Evolutionary conservation across 176 grass and related monocot genomes (phyloP).

Genomic region (Aegilops speltoides): DNA sequence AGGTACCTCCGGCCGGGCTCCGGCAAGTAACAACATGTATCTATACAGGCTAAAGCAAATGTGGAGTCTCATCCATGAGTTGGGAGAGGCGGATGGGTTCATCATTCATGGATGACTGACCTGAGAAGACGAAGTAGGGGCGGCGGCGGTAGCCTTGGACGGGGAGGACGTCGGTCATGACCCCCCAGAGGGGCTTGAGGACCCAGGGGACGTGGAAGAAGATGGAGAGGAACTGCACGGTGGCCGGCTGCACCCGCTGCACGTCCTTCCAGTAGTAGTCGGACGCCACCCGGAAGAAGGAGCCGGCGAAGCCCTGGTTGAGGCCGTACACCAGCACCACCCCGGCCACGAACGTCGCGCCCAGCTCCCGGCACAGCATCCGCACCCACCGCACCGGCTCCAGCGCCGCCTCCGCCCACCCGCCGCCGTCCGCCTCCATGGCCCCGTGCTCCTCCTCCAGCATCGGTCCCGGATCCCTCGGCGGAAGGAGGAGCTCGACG

Average conservation of each 20-base stretch:
- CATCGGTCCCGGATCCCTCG: neutral
- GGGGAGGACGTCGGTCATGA: conserved; percentile 82
- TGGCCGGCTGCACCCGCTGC: conserved; percentile 71
- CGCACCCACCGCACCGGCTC: conserved; percentile 66
- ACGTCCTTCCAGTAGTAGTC: conserved; percentile 99
- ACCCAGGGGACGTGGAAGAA: conserved; percentile 83
- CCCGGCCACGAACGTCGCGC: conserved; percentile 68
- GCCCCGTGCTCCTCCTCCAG: conserved; percentile 14
- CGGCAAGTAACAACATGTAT: neutral
- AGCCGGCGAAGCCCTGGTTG: conserved; percentile 73
- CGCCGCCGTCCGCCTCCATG: conserved; percentile 41
- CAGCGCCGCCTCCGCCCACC: conserved; percentile 7
- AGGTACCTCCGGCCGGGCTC: neutral
- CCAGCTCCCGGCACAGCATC: conserved; percentile 90
- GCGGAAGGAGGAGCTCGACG: neutral
- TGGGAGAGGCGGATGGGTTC: neutral
- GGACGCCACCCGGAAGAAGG: conserved; percentile 68
- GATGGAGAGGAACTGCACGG: conserved; percentile 73
- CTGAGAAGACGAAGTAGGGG: conserved; percentile 85
- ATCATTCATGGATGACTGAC: conserved; percentile 13
- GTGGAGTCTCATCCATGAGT: neutral
- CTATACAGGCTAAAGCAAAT: neutral
- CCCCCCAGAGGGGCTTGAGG: conserved; percentile 85
- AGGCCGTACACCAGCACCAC: conserved; percentile 89
- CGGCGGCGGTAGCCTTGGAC: conserved; percentile 78